phyloP scores from a whole-genome alignment of 345 rosid species.

The Citrus sinensis region DNA sequence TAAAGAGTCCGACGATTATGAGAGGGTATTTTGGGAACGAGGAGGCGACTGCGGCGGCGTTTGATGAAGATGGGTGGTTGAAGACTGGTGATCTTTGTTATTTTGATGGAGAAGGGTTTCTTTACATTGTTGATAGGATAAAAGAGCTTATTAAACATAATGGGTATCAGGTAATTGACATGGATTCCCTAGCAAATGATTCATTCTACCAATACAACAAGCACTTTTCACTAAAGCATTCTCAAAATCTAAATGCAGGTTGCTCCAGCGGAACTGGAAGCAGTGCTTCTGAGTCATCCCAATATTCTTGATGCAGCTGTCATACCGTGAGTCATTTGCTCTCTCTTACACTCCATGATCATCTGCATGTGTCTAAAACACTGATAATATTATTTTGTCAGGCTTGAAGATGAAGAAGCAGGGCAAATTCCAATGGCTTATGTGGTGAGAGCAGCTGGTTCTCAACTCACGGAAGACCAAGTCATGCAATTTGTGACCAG shows the following conservation, averaged over 20 bases:
- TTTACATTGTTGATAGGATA: slow-evolving; percentile 53
- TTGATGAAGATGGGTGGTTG: slow-evolving; percentile 54
- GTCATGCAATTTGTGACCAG: slow-evolving; percentile 52
- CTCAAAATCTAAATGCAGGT: slow-evolving; percentile 32
- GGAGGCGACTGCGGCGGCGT: slow-evolving; percentile 45
- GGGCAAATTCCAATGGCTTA: slow-evolving; percentile 73
- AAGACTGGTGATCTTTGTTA: slow-evolving; percentile 65
- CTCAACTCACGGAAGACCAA: slow-evolving; percentile 44
- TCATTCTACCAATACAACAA: neutral
- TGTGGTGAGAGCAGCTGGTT: slow-evolving; percentile 44
- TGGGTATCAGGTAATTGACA: slow-evolving; percentile 47
- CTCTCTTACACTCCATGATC: neutral
- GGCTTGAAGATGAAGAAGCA: slow-evolving; percentile 59
- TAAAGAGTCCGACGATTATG: slow-evolving; percentile 48
- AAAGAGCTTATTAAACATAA: slow-evolving; percentile 78
- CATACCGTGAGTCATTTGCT: slow-evolving; percentile 37
- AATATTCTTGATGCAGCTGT: slow-evolving; percentile 55
- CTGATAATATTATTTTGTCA: slow-evolving; percentile 17
- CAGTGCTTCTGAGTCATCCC: slow-evolving; percentile 51
- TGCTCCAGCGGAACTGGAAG: slow-evolving; percentile 70
- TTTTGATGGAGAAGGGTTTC: slow-evolving; percentile 49
- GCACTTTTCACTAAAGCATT: neutral
- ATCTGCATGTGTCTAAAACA: neutral
- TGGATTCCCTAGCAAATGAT: neutral
- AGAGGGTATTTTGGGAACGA: slow-evolving; percentile 44